Evolutionary conservation across 305 asterid genomes (phyloP), one percentile per base, ranked within the genome.

Genomic region (Solanum aculeatissimum): DNA sequence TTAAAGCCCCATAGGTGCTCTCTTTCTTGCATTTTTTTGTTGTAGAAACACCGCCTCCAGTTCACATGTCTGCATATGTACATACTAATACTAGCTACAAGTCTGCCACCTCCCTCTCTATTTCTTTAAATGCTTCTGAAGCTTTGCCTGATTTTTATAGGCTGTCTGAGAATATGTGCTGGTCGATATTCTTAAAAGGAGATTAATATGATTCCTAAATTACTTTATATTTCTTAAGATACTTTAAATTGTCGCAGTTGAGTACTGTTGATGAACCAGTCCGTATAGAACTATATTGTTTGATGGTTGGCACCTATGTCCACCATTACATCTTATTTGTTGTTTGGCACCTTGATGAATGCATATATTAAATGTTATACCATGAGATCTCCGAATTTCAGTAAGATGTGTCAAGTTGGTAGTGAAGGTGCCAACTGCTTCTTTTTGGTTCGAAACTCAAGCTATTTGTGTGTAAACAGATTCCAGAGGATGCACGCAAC

Each of bases 401-500:
- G 12, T 54, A 7, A 29, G 63, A 27, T 49, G 16, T 77, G 47
- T 51, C 65, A 5, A 49, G 47, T 6, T 5, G 65, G 63, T 2
- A 77, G 40, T 27, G 10, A 45, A 23, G 60, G 9, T 47, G 35
- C 47, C 47, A 18, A 77, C 45, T 29, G 29, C 47, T 9, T 16
- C 10, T 49, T 75, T 75, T 6, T n/a, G 8, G 45, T 51, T 51
- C 29, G 65, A 77, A 51, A 0, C 29, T 77, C 4, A 49, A 77
- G 1, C 29, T 51, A 51, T 51, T 77, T 77, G 47, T 1, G 0
- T 77, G 40, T 62, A n/a, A 68, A 62, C 89, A 97, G 98, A 94
- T 97, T 84, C 98, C 98, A 1, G 93, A 86, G 85, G 98, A 97
- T 89, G 98, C 98, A 81, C 90, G 99, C 45, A 94, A 96, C 91